Evolutionary conservation across 768 basidiomycete genomes (phyloP).

Genomic region (Mycena belliarum): DNA sequence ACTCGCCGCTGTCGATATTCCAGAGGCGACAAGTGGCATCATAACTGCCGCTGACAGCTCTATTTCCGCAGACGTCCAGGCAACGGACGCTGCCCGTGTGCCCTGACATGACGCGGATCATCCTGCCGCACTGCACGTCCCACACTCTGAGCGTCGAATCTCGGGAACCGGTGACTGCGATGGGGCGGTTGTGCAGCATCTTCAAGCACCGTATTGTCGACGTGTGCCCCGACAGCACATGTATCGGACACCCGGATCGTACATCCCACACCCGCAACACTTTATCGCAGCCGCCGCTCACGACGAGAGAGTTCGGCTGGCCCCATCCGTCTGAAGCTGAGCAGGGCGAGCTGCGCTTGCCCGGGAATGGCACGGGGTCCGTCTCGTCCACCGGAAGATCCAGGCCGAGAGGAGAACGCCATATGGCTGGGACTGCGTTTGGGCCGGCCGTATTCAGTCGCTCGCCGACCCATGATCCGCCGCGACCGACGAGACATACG

Average conservation of each 20-base stretch:
- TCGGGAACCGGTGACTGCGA: conserved; percentile 88
- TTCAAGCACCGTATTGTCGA: conserved; percentile 92
- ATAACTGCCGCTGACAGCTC: conserved; percentile 91
- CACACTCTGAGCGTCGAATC: conserved; percentile 88
- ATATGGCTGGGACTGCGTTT: conserved; percentile 33
- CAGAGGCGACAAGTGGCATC: conserved; percentile 89
- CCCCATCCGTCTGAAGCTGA: conserved; percentile 88
- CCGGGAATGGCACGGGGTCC: conserved; percentile 20
- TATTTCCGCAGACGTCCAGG: conserved; percentile 82
- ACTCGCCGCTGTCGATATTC: conserved; percentile 88
- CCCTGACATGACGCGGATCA: conserved; percentile 67
- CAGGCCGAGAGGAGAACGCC: conserved; percentile 54
- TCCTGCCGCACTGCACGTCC: conserved; percentile 83
- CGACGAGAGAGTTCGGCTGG: conserved; percentile 76
- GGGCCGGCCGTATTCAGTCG: neutral
- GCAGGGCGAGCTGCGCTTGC: conserved; percentile 53
- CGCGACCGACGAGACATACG: conserved; percentile 72
- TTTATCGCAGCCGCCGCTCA: conserved; percentile 94
- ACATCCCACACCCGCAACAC: conserved; percentile 92
- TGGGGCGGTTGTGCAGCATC: conserved; percentile 81
- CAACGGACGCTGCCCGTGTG: conserved; percentile 85
- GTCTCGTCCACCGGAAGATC: conserved; percentile 26
- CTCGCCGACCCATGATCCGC: conserved; percentile 43
- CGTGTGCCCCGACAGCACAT: conserved; percentile 79
- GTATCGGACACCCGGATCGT: conserved; percentile 82